A percentile compares a stretch with the other conserved stretches of the same genome.
These are phyloP conservation scores for Phytophthora fragariae DNA, from an alignment of 352 stramenopile species.

Conservation along the genomic window DNA sequence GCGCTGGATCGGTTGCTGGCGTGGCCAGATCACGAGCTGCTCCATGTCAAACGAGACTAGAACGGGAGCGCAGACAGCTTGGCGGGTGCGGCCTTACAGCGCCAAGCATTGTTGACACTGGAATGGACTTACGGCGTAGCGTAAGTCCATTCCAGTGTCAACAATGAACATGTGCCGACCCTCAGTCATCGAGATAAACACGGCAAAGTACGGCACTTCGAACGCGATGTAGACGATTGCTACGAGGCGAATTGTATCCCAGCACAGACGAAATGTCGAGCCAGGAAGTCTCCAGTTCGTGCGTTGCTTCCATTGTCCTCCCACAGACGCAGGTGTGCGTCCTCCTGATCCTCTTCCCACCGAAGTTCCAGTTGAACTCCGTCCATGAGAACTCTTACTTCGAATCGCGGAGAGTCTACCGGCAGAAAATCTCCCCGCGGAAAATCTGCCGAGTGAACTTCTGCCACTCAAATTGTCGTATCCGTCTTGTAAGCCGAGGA, in stretches of 20 bases:
- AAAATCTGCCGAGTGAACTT: conserved; percentile 25
- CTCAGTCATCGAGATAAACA: conserved; percentile 67
- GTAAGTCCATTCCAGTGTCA: conserved; percentile 25
- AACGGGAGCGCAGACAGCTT: no score
- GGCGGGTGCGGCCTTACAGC: no score
- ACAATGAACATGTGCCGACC: conserved; percentile 50
- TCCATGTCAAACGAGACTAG: no score
- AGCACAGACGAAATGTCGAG: conserved; percentile 12
- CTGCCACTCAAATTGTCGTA: conserved; percentile 16
- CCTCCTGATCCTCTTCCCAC: conserved; percentile 10
- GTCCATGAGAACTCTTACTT: conserved; percentile 1
- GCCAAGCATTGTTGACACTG: no score
- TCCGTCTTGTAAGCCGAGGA: conserved; percentile 59
- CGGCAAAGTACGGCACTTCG: conserved; percentile 66
- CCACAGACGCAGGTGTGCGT: background rate
- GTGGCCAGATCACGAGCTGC: no score
- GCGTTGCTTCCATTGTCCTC: background rate
- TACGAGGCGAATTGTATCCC: conserved; percentile 11
- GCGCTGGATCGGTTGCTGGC: no score
- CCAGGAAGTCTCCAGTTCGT: conserved; percentile 12
- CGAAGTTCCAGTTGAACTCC: conserved; percentile 31
- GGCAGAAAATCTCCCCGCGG: background rate
- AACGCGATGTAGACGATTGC: conserved; percentile 15
- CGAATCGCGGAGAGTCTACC: background rate
- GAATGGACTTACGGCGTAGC: conserved; percentile 37